These are phyloP conservation scores for Botrytis squamosa DNA, from an alignment of 2,329 filamentous ascomycete genomes.

Conservation along the genomic window DNA sequence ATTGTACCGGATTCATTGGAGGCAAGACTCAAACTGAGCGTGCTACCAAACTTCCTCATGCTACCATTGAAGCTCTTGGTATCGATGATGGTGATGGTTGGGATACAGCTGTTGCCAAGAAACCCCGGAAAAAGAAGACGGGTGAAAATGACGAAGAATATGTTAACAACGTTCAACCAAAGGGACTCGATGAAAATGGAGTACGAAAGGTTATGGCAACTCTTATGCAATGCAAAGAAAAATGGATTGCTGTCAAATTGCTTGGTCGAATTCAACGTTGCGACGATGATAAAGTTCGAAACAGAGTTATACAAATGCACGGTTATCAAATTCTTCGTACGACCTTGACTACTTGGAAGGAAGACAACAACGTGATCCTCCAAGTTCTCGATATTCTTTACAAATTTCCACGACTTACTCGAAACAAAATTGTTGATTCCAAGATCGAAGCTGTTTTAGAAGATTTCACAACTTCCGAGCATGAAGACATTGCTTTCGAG, in stretches of 20 bases:
- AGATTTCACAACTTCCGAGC: constrained; percentile 62
- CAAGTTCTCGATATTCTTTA: constrained; percentile 89
- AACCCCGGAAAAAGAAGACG: constrained; percentile 86
- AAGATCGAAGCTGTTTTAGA: constrained; percentile 86
- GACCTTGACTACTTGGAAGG: constrained; percentile 78
- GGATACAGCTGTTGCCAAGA: constrained; percentile 87
- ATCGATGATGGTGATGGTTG: constrained; percentile 91
- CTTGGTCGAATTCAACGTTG: constrained; percentile 84
- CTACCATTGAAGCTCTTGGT: constrained; percentile 90
- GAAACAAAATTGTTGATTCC: constrained; percentile 95
- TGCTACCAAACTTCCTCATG: constrained; percentile 84
- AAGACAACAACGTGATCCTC: constrained; percentile 85
- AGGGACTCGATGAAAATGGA: constrained; percentile 74
- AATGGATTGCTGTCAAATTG: constrained; percentile 97
- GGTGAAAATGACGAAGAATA: constrained; percentile 95
- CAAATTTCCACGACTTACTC: constrained; percentile 82
- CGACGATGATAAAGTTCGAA: constrained; percentile 81
- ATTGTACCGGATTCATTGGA: constrained; percentile 94
- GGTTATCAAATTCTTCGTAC: constrained; percentile 94
- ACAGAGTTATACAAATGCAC: constrained; percentile 92
- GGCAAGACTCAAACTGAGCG: constrained; percentile 97
- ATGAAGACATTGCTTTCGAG: constrained; percentile 72
- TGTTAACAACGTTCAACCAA: constrained; percentile 81
- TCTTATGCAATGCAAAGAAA: constrained; percentile 97
- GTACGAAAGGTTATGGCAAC: constrained; percentile 95